Conservation (phyloP, 306 rosid species). For the Gastrolobium villosum region DNA sequence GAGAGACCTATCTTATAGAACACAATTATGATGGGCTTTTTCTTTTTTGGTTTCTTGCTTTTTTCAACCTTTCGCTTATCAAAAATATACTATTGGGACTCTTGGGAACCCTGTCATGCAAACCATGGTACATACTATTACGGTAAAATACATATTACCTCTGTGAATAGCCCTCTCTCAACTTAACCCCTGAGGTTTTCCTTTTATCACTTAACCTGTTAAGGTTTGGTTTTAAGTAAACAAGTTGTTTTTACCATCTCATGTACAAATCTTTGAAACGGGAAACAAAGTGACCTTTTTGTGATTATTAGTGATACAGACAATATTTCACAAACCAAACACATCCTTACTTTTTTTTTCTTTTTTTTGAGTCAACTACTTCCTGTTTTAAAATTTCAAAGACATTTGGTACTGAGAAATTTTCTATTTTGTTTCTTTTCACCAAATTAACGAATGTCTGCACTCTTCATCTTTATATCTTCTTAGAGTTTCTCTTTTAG, state of each 20-base stretch:
- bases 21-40: neutral
- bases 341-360: neutral
- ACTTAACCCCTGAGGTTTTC: neutral
- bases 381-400: slow-evolving; percentile 29
- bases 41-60: neutral
- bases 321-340: no score
- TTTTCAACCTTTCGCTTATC: neutral
- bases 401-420: slow-evolving; percentile 4
- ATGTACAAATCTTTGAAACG: no score
- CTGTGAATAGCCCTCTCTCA: neutral
- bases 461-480: slow-evolving; percentile 20
- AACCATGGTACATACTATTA: neutral
- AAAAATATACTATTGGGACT: neutral
- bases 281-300: no score
- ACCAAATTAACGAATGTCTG: slow-evolving; percentile 13
- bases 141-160: slow-evolving; percentile 13
- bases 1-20: slow-evolving; percentile 20
- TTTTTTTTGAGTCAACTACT: slow-evolving; percentile 23
- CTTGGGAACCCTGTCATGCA: slow-evolving; percentile 23
- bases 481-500: slow-evolving; percentile 9
- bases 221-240: neutral
- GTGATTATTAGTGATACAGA: no score
- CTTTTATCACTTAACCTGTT: neutral
- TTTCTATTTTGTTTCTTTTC: slow-evolving; percentile 37
- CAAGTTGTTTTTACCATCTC: neutral